These are phyloP conservation scores for Fusarium scirpi DNA, from an alignment of 2,329 filamentous ascomycete genomes.

Conservation along the genomic window DNA sequence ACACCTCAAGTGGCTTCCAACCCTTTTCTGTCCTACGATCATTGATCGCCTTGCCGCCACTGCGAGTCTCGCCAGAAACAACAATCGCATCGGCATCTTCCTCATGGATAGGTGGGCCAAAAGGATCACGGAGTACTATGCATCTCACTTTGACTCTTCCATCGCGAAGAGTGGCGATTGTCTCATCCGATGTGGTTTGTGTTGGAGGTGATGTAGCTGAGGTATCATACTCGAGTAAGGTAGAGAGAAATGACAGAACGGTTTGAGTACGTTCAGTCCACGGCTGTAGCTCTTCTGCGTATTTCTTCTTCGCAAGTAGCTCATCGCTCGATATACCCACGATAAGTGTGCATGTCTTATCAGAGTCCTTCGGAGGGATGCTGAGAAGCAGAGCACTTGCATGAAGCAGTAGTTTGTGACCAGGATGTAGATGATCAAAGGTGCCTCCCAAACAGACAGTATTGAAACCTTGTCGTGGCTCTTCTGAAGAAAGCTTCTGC, in stretches of 20 bases:
- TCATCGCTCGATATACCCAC: constrained; percentile 91
- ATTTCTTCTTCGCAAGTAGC: constrained; percentile 89
- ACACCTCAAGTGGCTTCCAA: constrained; percentile 81
- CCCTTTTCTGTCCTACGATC: constrained; percentile 80
- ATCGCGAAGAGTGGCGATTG: constrained; percentile 66
- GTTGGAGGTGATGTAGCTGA: constrained; percentile 26
- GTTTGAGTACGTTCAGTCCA: constrained; percentile 80
- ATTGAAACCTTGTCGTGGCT: constrained; percentile 40
- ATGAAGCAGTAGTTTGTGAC: constrained; percentile 96
- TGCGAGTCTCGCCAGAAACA: constrained; percentile 87
- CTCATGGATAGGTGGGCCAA: constrained; percentile 89
- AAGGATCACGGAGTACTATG: constrained; percentile 87
- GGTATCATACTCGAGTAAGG: constrained; percentile 63
- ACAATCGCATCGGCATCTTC: constrained; percentile 83
- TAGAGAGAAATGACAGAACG: constrained; percentile 79
- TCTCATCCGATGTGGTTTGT: constrained; percentile 44
- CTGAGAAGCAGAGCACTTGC: constrained; percentile 80
- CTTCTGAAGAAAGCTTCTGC: neutral
- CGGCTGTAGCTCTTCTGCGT: constrained; percentile 80
- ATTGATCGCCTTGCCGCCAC: constrained; percentile 88
- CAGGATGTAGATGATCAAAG: constrained; percentile 94
- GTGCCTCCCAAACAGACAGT: constrained; percentile 87
- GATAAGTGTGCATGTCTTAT: constrained; percentile 69
- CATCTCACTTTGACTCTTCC: constrained; percentile 77
- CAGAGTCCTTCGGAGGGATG: constrained; percentile 56